A percentile compares a stretch with the other conserved stretches of the same genome.
phyloP scores from a whole-genome alignment of 441 rosid genomes.

The Syzygium syzygioides region DNA sequence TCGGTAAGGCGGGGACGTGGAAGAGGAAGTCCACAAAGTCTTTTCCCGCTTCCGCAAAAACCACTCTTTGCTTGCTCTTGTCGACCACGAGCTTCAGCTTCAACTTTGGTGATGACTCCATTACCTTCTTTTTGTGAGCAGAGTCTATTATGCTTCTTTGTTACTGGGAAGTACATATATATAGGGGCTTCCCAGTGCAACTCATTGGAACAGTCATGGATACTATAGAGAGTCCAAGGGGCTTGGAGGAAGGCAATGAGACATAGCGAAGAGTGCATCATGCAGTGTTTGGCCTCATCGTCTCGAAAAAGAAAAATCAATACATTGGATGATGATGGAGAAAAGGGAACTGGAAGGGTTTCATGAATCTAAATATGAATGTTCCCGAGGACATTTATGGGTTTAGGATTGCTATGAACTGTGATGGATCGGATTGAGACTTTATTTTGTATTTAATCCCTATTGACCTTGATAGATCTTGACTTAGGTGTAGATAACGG shows the following conservation, averaged over 20 bases:
- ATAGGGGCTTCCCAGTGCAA: background rate
- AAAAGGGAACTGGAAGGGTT: too few species aligned
- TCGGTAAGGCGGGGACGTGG: background rate
- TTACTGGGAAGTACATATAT: background rate
- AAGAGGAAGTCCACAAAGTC: constrained; percentile 3
- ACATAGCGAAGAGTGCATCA: background rate
- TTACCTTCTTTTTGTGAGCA: background rate
- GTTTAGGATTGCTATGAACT: too few species aligned
- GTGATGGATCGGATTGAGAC: too few species aligned
- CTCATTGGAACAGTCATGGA: background rate
- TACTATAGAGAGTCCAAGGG: background rate
- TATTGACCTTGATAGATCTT: too few species aligned
- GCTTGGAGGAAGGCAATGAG: background rate
- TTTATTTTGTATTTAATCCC: too few species aligned
- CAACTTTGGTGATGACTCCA: background rate
- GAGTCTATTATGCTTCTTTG: background rate
- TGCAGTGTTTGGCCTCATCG: background rate
- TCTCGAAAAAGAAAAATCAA: background rate
- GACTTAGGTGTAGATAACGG: too few species aligned
- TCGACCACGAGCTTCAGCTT: background rate
- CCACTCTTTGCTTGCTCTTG: background rate
- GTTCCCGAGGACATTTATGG: too few species aligned
- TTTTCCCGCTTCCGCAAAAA: background rate
- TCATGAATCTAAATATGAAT: too few species aligned
- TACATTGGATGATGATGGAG: background rate